Conservation (phyloP, 2,329 filamentous ascomycete genomes). For the Colletotrichum destructivum region DNA sequence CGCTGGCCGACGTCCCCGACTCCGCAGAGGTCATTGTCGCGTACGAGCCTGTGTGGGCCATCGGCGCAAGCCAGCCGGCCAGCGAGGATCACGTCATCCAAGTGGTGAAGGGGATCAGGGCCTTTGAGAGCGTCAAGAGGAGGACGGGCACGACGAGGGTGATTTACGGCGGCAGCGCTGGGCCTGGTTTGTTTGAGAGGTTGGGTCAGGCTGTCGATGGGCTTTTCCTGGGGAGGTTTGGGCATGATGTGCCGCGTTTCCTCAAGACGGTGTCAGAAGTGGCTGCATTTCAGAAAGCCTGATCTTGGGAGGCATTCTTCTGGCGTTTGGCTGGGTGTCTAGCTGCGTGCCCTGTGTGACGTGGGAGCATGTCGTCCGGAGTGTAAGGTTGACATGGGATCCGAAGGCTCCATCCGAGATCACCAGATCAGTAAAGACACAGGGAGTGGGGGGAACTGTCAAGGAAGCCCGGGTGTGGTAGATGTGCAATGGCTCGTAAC, state of each 20-base stretch:
- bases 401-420: too few relatives aligned
- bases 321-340: neutral
- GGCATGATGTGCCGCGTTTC: constrained; percentile 81
- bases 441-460: too few relatives aligned
- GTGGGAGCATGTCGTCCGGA: too few relatives aligned
- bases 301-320: neutral
- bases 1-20: constrained; percentile 72
- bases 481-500: too few relatives aligned
- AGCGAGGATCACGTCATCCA: constrained; percentile 79
- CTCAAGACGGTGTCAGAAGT: constrained; percentile 82
- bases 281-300: constrained; percentile 50
- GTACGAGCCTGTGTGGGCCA: constrained; percentile 93
- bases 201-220: constrained; percentile 82
- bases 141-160: constrained; percentile 75
- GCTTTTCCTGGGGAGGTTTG: constrained; percentile 86
- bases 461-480: too few relatives aligned
- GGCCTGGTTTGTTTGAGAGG: constrained; percentile 80
- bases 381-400: too few relatives aligned
- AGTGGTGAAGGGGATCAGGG: constrained; percentile 76
- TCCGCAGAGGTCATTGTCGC: constrained; percentile 82
- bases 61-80: constrained; percentile 81
- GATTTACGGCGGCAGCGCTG: constrained; percentile 87
- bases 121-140: constrained; percentile 63
- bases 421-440: too few relatives aligned
- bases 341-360: neutral